These are phyloP conservation scores for Fusarium incarnatum DNA, from an alignment of 2,329 filamentous ascomycete genomes.

Conservation along the genomic window DNA sequence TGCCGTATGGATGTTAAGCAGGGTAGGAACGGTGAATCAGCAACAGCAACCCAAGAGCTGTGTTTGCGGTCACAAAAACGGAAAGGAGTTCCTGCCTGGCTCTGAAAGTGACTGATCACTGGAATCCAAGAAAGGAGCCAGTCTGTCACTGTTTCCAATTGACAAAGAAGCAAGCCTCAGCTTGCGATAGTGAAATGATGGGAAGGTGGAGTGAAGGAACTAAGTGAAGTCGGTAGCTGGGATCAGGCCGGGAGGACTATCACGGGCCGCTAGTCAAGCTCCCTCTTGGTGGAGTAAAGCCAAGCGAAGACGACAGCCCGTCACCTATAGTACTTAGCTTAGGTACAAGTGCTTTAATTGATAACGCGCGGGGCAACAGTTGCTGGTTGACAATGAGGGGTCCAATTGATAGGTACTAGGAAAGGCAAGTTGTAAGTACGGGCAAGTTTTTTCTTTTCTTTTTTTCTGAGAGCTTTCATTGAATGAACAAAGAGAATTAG, in stretches of 20 bases:
- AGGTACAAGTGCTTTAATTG: neutral
- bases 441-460: neutral
- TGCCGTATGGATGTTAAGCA: neutral
- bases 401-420: neutral
- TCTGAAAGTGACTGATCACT: neutral
- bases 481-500: neutral
- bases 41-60: neutral
- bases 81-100: neutral
- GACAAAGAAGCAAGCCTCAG: slow-evolving; percentile 2
- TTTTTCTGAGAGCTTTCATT: neutral
- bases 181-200: neutral
- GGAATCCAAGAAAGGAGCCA: neutral
- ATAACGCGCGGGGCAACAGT: neutral
- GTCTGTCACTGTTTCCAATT: neutral
- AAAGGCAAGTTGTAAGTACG: neutral
- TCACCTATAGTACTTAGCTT: neutral
- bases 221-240: neutral
- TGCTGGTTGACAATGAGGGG: neutral
- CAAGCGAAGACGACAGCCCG: neutral
- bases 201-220: neutral
- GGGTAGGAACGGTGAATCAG: slow-evolving; percentile 4
- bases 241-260: slow-evolving; percentile 11
- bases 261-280: slow-evolving; percentile 10
- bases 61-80: slow-evolving; percentile 2
- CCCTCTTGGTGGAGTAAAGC: slow-evolving; percentile 25